Base-by-base conservation (phyloP, 2,329 filamentous ascomycete species). In the Dryadomyces quercus-mongolicae region DNA sequence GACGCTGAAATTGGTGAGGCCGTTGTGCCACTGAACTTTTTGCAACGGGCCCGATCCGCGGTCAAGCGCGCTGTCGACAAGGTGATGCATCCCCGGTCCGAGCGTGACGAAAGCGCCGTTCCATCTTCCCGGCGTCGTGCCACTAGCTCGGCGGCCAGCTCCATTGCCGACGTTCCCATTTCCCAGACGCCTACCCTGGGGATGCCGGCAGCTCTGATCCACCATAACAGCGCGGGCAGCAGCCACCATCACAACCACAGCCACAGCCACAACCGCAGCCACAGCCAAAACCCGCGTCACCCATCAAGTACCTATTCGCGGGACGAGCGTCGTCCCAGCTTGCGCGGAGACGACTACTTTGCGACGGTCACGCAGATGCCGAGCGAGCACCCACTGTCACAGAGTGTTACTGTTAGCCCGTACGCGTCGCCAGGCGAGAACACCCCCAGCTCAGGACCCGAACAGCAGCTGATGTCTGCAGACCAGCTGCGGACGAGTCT, bases 1-100 rank as follows among this genome's bases (percentile, higher is more conserved):
- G 89, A 88, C 60, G 84, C 84, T 64, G 93, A 98, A 69, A 82
- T 98, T 63, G 91, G 89, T 48, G 81, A 83, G 54, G 93, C 93
- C 55, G 93, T 98, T 54, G 85, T 95, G 16, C 91, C 91, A 40
- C 81, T 96, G 51, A 91, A 86, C 8, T 82, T 96, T 58, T 76
- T 97, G 20, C 88, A 95, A 64, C 84, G 89, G 38, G 86, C 93
- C 51, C 82, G 84, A 49, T 94, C 87, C 13, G 87, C 82, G 43
- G 78, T 94, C 51, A 84, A 84, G 68, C 85, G 85, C 64, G 74
- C 78, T 4, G 72, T 83, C 6, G 78, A 74, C 54, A 84, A 83
- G 66, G 77, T 85, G 52, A 82, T 82, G 56, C 77, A 83, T 59
- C 74, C 80, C 20, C 72, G 81, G 8, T 70, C 71, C 49, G 81